phyloP scores from a whole-genome alignment of 352 stramenopile species.

The Albugo candida region DNA sequence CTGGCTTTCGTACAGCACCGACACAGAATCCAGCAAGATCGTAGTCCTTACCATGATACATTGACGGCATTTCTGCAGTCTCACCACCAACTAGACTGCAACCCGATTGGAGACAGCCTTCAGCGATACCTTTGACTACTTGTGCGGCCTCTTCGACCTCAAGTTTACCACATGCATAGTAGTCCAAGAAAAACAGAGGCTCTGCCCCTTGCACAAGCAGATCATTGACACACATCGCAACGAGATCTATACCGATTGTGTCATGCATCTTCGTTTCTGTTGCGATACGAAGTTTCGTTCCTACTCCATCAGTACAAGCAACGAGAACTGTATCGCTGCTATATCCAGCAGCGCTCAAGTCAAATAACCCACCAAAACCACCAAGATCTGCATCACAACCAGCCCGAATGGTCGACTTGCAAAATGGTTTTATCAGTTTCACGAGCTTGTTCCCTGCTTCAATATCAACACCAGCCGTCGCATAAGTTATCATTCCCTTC shows the following conservation, averaged over 20 bases:
- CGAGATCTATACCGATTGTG: constrained; percentile 95
- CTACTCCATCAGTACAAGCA: constrained; percentile 94
- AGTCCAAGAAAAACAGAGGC: constrained; percentile 98
- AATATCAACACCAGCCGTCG: constrained; percentile 95
- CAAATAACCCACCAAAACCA: constrained; percentile 95
- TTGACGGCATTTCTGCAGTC: constrained; percentile 98
- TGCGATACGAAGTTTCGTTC: constrained; percentile 92
- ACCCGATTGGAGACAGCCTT: constrained; percentile 89
- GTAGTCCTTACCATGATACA: constrained; percentile 97
- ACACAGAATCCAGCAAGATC: constrained; percentile 98
- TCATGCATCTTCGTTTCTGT: constrained; percentile 84
- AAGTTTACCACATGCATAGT: constrained; percentile 96
- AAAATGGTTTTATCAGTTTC: constrained; percentile 95
- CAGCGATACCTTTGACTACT: constrained; percentile 94
- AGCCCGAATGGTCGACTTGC: constrained; percentile 89
- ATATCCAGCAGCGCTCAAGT: constrained; percentile 93
- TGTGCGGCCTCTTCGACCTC: constrained; percentile 85
- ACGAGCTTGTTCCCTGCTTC: constrained; percentile 92
- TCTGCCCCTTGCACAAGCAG: constrained; percentile 97
- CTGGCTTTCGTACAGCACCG: constrained; percentile 83
- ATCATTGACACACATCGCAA: constrained; percentile 99
- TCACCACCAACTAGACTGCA: constrained; percentile 94
- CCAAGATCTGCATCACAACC: constrained; percentile 94
- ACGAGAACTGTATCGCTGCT: constrained; percentile 94
- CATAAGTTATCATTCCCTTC: constrained; percentile 91